Evolutionary conservation across 257 asterid genomes (phyloP).

Genomic region (Gentiana macrophylla): DNA sequence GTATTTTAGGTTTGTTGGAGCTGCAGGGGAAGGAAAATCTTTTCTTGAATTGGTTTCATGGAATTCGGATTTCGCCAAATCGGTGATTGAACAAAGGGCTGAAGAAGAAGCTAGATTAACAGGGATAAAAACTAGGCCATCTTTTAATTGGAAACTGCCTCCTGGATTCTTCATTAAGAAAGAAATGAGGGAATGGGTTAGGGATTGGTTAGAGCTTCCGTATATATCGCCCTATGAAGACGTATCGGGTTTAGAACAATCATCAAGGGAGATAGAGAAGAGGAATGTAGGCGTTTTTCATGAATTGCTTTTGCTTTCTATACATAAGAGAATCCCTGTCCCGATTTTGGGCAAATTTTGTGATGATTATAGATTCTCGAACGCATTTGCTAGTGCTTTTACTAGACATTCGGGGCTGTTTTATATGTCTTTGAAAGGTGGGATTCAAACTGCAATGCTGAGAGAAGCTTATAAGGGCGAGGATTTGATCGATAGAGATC

Average conservation of each 20-base stretch:
- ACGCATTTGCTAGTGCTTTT: conserved; percentile 63
- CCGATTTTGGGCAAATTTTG: conserved; percentile 62
- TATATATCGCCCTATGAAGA: conserved; percentile 81
- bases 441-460: conserved; percentile 75
- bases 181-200: conserved; percentile 94
- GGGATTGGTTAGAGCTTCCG: conserved; percentile 89
- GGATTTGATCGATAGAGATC: conserved; percentile 28
- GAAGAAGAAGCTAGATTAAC: conserved; percentile 66
- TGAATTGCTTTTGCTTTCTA: conserved; percentile 67
- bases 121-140: conserved; percentile 61
- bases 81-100: conserved; percentile 61
- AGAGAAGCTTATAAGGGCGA: conserved; percentile 82
- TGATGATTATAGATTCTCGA: conserved; percentile 69
- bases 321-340: conserved; percentile 62
- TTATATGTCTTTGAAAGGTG: conserved; percentile 78
- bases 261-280: conserved; percentile 85
- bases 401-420: conserved; percentile 88
- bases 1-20: conserved; percentile 47
- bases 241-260: conserved; percentile 41
- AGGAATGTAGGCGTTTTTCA: conserved; percentile 81
- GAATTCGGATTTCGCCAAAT: conserved; percentile 46
- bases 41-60: conserved; percentile 49
- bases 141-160: conserved; percentile 69
- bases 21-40: conserved; percentile 61
- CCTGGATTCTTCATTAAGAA: conserved; percentile 59